Conservation (phyloP, 1,139 yeast species). For the Magnusiomyces paraingens region DNA sequence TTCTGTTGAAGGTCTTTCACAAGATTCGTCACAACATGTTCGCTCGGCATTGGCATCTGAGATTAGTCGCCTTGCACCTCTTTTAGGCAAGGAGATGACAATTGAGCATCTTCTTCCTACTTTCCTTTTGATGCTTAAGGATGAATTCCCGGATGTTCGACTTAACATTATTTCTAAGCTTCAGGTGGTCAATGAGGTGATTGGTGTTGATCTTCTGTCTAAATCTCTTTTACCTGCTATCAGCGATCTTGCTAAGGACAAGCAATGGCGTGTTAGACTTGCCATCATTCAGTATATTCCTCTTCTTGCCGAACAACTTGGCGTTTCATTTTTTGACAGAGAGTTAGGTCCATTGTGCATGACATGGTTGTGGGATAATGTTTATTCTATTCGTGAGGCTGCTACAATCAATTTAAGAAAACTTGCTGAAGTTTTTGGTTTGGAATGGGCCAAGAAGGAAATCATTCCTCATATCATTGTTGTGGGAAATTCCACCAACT, state of each 20-base stretch:
- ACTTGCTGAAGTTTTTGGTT: conserved; percentile 81
- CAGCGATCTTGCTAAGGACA: conserved; percentile 91
- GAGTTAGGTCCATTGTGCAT: conserved; percentile 85
- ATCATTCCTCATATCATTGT: conserved; percentile 69
- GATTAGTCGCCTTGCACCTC: conserved; percentile 79
- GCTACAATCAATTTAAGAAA: conserved; percentile 80
- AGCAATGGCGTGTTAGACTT: conserved; percentile 95
- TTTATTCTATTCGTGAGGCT: conserved; percentile 92
- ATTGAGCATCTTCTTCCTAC: conserved; percentile 80
- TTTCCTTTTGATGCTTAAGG: conserved; percentile 88
- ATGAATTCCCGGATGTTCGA: conserved; percentile 94
- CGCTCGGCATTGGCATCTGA: conserved; percentile 89
- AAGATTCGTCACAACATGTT: conserved; percentile 89
- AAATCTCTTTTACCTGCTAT: conserved; percentile 92
- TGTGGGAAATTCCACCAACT: conserved; percentile 50
- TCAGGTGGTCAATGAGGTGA: conserved; percentile 86
- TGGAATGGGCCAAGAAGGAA: conserved; percentile 86
- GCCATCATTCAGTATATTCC: conserved; percentile 98
- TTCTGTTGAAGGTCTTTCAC: conserved; percentile 72
- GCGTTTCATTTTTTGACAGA: conserved; percentile 86
- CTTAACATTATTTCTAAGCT: conserved; percentile 88
- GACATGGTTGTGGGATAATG: conserved; percentile 98
- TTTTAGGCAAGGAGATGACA: conserved; percentile 78
- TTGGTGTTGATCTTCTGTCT: conserved; percentile 82
- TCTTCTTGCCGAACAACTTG: conserved; percentile 89